A percentile compares a stretch with the other conserved stretches of the same genome.
Evolutionary conservation across 192 early-diverging fungal genomes (phyloP).

Genomic region (Umbelopsis vinacea): DNA sequence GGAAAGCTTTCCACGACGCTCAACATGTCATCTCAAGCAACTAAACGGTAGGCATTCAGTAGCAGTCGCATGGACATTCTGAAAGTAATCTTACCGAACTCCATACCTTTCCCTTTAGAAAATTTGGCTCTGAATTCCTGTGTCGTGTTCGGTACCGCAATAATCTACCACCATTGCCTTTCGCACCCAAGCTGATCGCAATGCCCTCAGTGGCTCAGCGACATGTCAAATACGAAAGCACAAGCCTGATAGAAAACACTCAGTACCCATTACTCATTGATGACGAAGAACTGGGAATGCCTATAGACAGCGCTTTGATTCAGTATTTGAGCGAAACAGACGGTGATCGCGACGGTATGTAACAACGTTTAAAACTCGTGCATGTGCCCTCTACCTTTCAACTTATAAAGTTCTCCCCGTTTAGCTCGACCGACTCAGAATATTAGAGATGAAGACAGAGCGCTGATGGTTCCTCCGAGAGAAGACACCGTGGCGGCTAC

Average conservation of each 20-base stretch:
- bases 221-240: slow-evolving; percentile 50
- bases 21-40: slow-evolving; percentile 12
- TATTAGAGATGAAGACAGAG: slow-evolving; percentile 36
- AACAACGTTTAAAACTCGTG: slow-evolving; percentile 22
- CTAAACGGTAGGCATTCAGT: not conserved
- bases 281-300: slow-evolving; percentile 40
- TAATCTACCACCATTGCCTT: slow-evolving; percentile 49
- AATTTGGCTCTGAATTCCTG: slow-evolving; percentile 50
- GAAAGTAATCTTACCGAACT: not conserved
- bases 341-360: slow-evolving; percentile 33
- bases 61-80: no score
- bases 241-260: slow-evolving; percentile 47
- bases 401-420: not conserved
- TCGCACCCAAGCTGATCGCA: slow-evolving; percentile 51
- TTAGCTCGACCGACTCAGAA: slow-evolving; percentile 2
- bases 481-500: slow-evolving; percentile 23
- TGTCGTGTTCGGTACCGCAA: slow-evolving; percentile 60
- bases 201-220: slow-evolving; percentile 48
- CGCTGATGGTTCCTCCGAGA: slow-evolving; percentile 29
- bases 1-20: not conserved
- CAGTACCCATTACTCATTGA: slow-evolving; percentile 50
- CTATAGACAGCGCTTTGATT: slow-evolving; percentile 51
- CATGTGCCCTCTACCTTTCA: slow-evolving; percentile 17
- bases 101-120: slow-evolving; percentile 24
- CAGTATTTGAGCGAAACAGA: slow-evolving; percentile 52